Evolutionary conservation across 2,329 filamentous ascomycete species (phyloP), one percentile per base, ranked within the genome.

Genomic region (Xylariaceae sp.): DNA sequence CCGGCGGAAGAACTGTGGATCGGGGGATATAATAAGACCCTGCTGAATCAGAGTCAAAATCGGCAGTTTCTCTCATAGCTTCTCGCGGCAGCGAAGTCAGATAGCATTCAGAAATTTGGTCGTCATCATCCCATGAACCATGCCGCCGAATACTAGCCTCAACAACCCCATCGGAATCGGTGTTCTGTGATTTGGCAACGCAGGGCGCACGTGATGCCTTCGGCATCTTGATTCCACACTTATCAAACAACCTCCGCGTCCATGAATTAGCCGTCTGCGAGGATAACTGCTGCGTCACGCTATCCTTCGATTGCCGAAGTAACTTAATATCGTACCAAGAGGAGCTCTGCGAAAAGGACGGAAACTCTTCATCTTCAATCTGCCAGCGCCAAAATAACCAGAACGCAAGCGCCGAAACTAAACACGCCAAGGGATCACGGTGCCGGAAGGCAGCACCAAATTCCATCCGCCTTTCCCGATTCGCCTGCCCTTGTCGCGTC

Each of bases 301-400:
- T 19, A n/a, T 29, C 13, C 2, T 8, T 34, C 8, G 44, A 34
- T 15, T 36, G 26, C 2, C 44, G 16, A 7, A 47, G 29, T 21
- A 47, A 8, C n/a, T 47, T 47, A n/a, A 19, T 47, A 21, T 47
- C 15, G 29, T 47, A 47, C 44, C 44, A 47, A n/a, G 16, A 9
- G 8, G 5, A 13, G n/a, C 44, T 34, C 2, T n/a, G 4, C 2
- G 6, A 6, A 34, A 47, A 19, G n/a, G 8, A 22, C 3, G 44
- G 44, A 21, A 47, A 47, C 12, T 7, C 15, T 15, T 47, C 44
- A 9, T 22, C 26, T 4, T 34, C 29, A 8, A 47, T 13, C 13
- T 47, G 44, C 44, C 44, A 47, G 19, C 44, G 29, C 44, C 44
- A 47, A 22, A 47, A 47, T 9, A 47, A 47, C 29, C 44, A 47